Conservation (phyloP, 169 alveolate species). For the Plasmodium coatneyi region DNA sequence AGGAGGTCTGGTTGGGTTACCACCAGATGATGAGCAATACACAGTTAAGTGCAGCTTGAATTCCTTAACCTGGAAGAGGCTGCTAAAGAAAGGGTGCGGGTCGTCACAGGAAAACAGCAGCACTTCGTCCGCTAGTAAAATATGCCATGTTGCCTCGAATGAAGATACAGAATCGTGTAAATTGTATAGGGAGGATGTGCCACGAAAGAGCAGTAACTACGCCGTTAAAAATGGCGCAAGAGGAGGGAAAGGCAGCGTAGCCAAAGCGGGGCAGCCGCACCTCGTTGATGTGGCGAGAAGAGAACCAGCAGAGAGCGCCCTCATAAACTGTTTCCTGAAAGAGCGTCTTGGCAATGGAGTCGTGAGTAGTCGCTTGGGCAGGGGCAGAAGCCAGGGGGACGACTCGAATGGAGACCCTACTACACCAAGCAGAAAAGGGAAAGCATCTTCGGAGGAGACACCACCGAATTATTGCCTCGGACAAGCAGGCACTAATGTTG, state of each 20-base stretch:
- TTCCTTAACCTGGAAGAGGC: not conserved
- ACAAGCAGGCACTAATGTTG: not conserved
- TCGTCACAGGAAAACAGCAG: not conserved
- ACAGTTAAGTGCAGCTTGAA: not conserved
- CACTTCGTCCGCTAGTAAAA: not conserved
- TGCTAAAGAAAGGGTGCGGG: not conserved
- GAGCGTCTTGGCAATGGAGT: not conserved
- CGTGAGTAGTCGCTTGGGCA: not conserved
- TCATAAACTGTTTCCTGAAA: not conserved
- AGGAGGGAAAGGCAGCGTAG: no score
- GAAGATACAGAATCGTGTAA: slow-evolving; percentile 19
- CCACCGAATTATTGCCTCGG: not conserved
- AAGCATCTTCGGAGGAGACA: not conserved
- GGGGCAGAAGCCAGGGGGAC: not conserved
- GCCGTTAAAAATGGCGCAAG: not conserved
- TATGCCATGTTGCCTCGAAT: not conserved
- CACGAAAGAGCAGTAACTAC: not conserved
- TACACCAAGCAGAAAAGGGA: not conserved
- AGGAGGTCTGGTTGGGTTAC: not conserved
- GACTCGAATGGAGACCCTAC: not conserved
- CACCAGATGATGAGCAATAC: not conserved
- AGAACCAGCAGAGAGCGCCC: not conserved
- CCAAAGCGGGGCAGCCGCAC: not conserved
- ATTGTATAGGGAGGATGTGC: not conserved
- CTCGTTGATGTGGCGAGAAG: not conserved